Evolutionary conservation across 495 filamentous ascomycete species (phyloP).

Genomic region (Trichoderma parareesei): DNA sequence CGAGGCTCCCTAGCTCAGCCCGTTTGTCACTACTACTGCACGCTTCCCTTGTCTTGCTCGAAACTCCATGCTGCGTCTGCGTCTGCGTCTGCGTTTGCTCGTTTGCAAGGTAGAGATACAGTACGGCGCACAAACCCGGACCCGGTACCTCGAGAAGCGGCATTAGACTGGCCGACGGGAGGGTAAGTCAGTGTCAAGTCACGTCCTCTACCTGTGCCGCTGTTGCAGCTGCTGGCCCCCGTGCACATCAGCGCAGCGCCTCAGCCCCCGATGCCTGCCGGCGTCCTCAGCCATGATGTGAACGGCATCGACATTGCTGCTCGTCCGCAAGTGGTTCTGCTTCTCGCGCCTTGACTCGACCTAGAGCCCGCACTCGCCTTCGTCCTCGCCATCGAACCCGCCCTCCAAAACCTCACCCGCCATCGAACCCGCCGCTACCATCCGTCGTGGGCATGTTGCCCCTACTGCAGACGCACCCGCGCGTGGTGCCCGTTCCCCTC

Average conservation of each 20-base stretch:
- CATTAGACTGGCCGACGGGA: not conserved
- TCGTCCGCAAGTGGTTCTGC: not conserved
- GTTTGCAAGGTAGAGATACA: not conserved
- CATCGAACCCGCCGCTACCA: not conserved
- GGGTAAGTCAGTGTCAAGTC: too few species aligned
- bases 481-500: not conserved
- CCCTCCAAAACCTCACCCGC: not conserved
- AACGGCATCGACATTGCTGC: not conserved
- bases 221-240: constrained; percentile 1
- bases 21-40: not conserved
- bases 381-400: too few species aligned
- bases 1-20: constrained; percentile 3
- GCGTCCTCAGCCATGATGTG: constrained; percentile 4
- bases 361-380: not conserved
- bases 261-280: constrained; percentile 4
- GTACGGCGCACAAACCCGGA: constrained; percentile 3
- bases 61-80: constrained; percentile 1
- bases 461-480: constrained; percentile 10
- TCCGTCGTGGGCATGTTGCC: constrained; percentile 8
- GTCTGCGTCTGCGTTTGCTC: not conserved
- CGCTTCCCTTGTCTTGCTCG: not conserved
- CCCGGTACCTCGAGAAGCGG: not conserved
- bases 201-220: not conserved
- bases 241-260: not conserved
- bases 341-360: not conserved